These are phyloP conservation scores for Trichosanthes truncata DNA, from an alignment of 306 rosid genomes.

Conservation along the genomic window DNA sequence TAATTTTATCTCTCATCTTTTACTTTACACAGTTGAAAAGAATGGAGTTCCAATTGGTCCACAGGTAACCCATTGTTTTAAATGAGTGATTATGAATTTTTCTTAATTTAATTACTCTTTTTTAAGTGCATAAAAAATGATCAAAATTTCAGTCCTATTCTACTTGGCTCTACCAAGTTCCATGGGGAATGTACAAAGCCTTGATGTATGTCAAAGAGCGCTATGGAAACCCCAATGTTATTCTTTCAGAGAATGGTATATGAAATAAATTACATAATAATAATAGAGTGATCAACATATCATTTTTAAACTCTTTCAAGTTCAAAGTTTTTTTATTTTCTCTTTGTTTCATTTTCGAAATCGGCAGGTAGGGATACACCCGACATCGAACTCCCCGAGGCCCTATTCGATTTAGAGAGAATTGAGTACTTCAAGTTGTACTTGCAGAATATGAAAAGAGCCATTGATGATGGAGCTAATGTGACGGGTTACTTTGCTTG, in stretches of 20 bases:
- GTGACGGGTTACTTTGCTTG: conserved; percentile 77
- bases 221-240: conserved; percentile 65
- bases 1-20: not conserved
- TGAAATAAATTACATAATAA: not conserved
- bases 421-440: conserved; percentile 52
- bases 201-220: conserved; percentile 57
- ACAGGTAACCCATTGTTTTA: conserved; percentile 27
- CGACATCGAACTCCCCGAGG: conserved; percentile 43
- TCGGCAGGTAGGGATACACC: conserved; percentile 71
- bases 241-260: conserved; percentile 77
- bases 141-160: conserved; percentile 49
- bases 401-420: conserved; percentile 59
- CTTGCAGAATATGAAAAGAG: conserved; percentile 55
- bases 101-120: not conserved
- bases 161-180: conserved; percentile 78
- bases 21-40: conserved; percentile 38
- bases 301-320: not conserved
- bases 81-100: not conserved
- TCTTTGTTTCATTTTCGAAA: not conserved
- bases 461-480: conserved; percentile 67
- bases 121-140: not conserved
- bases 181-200: conserved; percentile 90
- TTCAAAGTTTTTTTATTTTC: not conserved
- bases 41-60: conserved; percentile 75
- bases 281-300: not conserved